Evolutionary conservation across 768 basidiomycete genomes (phyloP), one percentile per base, ranked within the genome.

Genomic region (Cytidiella melzeri): DNA sequence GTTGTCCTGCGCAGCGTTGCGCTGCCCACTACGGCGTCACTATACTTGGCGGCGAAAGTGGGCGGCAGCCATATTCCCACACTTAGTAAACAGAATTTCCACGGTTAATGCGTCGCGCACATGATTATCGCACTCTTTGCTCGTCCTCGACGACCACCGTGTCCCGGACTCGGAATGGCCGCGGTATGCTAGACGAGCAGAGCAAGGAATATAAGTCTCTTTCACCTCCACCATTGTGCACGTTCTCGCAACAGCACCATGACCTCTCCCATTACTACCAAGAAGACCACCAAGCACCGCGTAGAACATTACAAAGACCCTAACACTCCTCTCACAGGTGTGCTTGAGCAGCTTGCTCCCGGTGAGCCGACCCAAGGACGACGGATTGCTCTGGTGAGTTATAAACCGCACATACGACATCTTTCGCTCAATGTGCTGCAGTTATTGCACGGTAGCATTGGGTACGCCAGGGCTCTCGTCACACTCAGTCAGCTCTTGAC

Each of bases 371-470:
- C 77, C 5, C 64, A 72, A 47, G 84, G 80, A 48, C 73, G 76
- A 40, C 81, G 73, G 61, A 70, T 88, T 55, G 83, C 83, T 25
- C 61, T 88, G 68, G 86, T 87, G 50, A 41, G 81, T 72, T 9
- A 24, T 40, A 47, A 57, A n/a, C 21, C 49, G 52, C 58, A 52
- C 53, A 61, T 55, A 49, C 34, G 36, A 53, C 6, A 41, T 34
- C 28, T 34, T 7, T 2, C 20, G 2, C n/a, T 50, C 23, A 46
- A 24, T 20, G 11, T 18, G 47, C 38, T 44, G 50, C 60, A 91
- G 88, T 84, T 91, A 55, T 67, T 90, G 6, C 88, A 92, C 63
- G 88, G 88, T 42, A 74, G 80, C 20, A 73, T 87, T 75, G 88
- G 88, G 88, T 86, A 63, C 65, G 76, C 58, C 15, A 7, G 30